Percentiles rank a stretch among this genome's conserved stretches.
These are phyloP conservation scores for Xylaria bambusicola DNA, from an alignment of 495 filamentous ascomycete genomes.

Conservation along the genomic window DNA sequence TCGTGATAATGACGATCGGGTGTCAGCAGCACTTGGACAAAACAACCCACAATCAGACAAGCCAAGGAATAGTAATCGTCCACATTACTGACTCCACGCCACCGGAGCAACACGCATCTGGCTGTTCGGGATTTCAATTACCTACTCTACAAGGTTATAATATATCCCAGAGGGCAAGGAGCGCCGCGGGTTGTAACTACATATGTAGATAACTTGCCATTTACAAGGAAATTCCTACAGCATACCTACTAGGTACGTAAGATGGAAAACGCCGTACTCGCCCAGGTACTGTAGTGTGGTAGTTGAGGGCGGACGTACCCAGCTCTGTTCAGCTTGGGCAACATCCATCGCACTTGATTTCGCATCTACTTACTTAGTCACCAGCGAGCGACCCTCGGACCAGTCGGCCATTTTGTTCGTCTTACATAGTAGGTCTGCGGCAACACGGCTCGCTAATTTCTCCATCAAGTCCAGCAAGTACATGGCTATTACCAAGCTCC, in stretches of 20 bases:
- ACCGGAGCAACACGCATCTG: conserved; percentile 1
- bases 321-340: not conserved
- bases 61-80: conserved; percentile 18
- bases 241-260: no score
- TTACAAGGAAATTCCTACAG: no score
- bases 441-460: not conserved
- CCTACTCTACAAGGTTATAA: no score
- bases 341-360: not conserved
- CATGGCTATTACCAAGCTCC: not conserved
- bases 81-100: conserved; percentile 12
- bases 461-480: not conserved
- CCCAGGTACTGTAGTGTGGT: not conserved
- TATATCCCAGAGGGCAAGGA: no score
- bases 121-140: conserved; percentile 9
- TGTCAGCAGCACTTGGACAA: conserved; percentile 9
- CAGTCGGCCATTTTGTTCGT: not conserved
- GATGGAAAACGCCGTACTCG: no score
- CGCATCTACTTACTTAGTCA: no score
- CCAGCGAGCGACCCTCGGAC: conserved; percentile 3
- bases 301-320: not conserved
- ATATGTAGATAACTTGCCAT: no score
- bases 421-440: no score
- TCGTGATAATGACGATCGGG: not conserved
- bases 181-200: no score
- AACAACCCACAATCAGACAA: conserved; percentile 4